Evolutionary conservation across 129 eudicot species (phyloP), one percentile per base, ranked within the genome.

Genomic region (Artemisia tridentata): DNA sequence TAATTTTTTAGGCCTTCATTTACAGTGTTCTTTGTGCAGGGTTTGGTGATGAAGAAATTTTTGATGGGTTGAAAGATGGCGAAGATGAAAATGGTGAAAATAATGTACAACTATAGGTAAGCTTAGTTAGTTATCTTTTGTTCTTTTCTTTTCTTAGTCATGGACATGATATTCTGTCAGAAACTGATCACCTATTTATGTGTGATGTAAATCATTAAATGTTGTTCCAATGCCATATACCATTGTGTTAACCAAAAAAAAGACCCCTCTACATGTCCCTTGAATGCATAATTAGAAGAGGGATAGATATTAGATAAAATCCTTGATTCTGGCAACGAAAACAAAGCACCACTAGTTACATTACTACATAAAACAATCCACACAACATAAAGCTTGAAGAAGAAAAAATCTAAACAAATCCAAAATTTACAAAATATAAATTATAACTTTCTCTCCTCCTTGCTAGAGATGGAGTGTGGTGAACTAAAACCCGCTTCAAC

Each of bases 41-140:
- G 45, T 92, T 89, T 68, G 86, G 80, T 74, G 98, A 89, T 78
- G 87, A 71, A 67, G 98, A 92, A 69, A 89, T 87, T 59, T 89
- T 92, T 75, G 80, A 79, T 10, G 88, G 84, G 70, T 75, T 75
- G 65, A 92, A 87, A 82, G 88, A 86, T 71, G 67, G 54, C 46
- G 90, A 85, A 73, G 90, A 81, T 12, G n/a, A 84, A 71, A 80
- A 57, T 69, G 80, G 78, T 14, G 91, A 82, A 27, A 68, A 77
- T 19, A 83, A 82, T 63, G 79, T 79, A 71, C 77, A 54, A 38
- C 41, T 34, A 64, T 52, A 68, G 83, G 63, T 79, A 76, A 68
- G 72, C 50, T 63, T 70, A 63, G 60, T 55, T 71, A 54, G 71
- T 25, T 61, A 51, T 63, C 43, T 34, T 69, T 48, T 47, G 13